Conservation (phyloP, 176 grass and related monocot species). For the Alopecurus myosuroides region DNA sequence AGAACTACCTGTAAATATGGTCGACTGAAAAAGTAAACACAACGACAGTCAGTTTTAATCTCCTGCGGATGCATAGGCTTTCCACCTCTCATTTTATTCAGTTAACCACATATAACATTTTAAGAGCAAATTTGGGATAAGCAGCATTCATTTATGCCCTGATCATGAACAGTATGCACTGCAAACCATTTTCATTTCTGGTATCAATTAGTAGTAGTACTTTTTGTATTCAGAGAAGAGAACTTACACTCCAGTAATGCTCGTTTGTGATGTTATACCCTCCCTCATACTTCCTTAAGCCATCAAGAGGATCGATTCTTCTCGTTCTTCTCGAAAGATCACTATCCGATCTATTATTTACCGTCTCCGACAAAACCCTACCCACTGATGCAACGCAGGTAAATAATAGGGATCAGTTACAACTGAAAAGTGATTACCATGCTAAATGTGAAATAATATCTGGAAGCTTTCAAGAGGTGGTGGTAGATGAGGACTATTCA, state of each 20-base stretch:
- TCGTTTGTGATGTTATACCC: constrained; percentile 87
- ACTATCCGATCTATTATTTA: constrained; percentile 32
- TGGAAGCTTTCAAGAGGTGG: background rate
- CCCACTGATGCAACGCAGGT: constrained; percentile 4
- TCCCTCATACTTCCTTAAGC: constrained; percentile 68
- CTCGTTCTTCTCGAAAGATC: constrained; percentile 42
- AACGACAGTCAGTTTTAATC: constrained; percentile 14
- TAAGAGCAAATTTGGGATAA: background rate
- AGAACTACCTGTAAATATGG: constrained; percentile 80
- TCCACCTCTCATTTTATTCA: background rate
- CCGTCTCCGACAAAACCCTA: constrained; percentile 25
- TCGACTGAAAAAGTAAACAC: constrained; percentile 70
- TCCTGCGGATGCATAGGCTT: background rate
- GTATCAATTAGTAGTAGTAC: background rate
- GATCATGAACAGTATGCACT: background rate
- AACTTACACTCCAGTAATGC: constrained; percentile 95
- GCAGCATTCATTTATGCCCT: background rate
- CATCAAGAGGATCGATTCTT: constrained; percentile 66
- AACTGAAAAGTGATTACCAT: constrained; percentile 1
- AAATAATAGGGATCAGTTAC: constrained; percentile 10
- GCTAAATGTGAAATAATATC: background rate
- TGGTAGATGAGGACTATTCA: constrained; percentile 29
- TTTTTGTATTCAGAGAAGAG: constrained; percentile 15
- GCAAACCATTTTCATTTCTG: background rate
- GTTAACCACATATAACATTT: background rate